Base-by-base conservation (phyloP, 2,329 filamentous ascomycete species). In the Byssochlamys sp. region DNA sequence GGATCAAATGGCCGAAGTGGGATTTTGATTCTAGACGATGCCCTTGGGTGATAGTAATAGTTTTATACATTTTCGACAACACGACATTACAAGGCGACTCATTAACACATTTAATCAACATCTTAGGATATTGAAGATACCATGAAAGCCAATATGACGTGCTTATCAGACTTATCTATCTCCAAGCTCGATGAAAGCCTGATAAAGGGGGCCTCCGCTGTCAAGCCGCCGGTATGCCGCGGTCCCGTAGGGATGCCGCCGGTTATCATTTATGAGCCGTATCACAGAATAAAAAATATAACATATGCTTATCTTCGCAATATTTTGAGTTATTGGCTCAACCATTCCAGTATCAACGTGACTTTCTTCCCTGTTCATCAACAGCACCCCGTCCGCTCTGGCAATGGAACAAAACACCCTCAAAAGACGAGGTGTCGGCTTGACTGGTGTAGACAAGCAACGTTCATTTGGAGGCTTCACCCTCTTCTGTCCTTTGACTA, bases 321-420 rank as follows among this genome's bases (percentile, higher is more conserved):
- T 31, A 31, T 31, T 31, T 31, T 31, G 7, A 31, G 29, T 10
- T 31, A 31, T 31, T 31, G 29, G 29, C 29, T 31, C 29, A 31
- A 31, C 9, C 11, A 31, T 31, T 31, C 29, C 29, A 31, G 29
- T 9, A 31, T 2, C 5, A 19, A 31, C 1, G 7, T 10, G 5
- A 10, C 1, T 10, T 2, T 9, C 2, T 10, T 31, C 7, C 29
- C 29, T 7, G 29, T 2, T 31, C 29, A 31, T 31, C 29, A 31
- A 31, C 29, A 31, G 53, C 33, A 58, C 45, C 52, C 52, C 57
- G 7, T 31, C 6, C 29, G 7, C 29, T 1, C 7, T 31, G 29
- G 11, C 4, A 59, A 77, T 77, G 73, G 75, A 78, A 55, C 76
- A 78, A 66, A 73, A 73, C 59, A 75, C 74, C 3, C 66, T 78